Base-by-base conservation (phyloP, 2,329 filamentous ascomycete genomes). In the Microcyclosporella mali region DNA sequence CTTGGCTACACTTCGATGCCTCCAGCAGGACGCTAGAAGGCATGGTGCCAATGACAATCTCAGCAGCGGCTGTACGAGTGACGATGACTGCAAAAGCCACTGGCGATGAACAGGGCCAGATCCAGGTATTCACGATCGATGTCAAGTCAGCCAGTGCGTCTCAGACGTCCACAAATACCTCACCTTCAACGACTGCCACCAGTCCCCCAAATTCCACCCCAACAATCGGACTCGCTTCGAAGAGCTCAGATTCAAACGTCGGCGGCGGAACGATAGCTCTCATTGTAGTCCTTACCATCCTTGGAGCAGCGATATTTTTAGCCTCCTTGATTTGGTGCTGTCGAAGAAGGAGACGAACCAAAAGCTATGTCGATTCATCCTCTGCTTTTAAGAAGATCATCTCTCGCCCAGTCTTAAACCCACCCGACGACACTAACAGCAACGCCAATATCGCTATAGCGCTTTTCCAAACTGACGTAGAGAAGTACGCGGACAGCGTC, bases 1-100 rank as follows among this genome's bases (percentile, higher is more conserved):
- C 60, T 11, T 77, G 75, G 72, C 62, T 78, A n/a, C 56, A 61
- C 1, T 78, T 75, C 52, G 67, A 76, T 47, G 40, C 66, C 12
- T 51, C 46, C 8, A 69, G 64, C 18, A 62, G 69, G 33, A 66
- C 64, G 2, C 63, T 79, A 2, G 59, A 60, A n/a, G 76, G 75
- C 11, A 66, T 64, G n/a, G 66, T 77, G 8, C 74, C 75, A 0
- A 50, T 58, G 1, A 59, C 65, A 37, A 44, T 67, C 4, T 49
- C 62, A 6, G 59, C 70, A 2, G 57, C 65, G 28, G 62, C 63
- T 7, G 60, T 72, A 15, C 57, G 62, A 14, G 66, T 70, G 16
- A 69, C 64, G 10, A 46, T 78, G 28, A 70, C 62, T 8, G 71
- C 70, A 14, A 65, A 54, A 16, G 64, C 52, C 37, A 55, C 43